A percentile compares a stretch with the other conserved stretches of the same genome.
phyloP scores from a whole-genome alignment of 2,329 filamentous ascomycete genomes.

The Ophiosphaerella herpotricha region DNA sequence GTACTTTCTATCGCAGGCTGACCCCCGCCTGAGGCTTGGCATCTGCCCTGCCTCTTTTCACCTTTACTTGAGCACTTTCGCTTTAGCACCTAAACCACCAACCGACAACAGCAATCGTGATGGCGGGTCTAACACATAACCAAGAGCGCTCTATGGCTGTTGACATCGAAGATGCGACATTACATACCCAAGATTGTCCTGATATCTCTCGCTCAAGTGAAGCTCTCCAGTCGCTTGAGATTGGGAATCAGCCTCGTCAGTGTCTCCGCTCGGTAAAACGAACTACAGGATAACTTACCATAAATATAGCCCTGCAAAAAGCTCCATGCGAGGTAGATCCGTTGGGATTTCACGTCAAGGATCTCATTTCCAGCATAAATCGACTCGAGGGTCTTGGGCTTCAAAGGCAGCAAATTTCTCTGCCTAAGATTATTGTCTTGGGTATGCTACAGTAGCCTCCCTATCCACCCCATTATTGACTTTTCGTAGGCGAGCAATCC shows the following conservation, averaged over 20 bases:
- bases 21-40: neutral
- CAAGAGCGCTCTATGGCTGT: no score
- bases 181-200: conserved; percentile 1
- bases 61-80: neutral
- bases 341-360: conserved; percentile 67
- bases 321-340: conserved; percentile 13
- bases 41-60: neutral
- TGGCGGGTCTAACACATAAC: conserved; percentile 4
- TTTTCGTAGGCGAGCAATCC: conserved; percentile 66
- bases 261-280: neutral
- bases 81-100: neutral
- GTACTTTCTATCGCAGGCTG: no score
- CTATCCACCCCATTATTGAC: neutral
- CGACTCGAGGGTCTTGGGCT: conserved; percentile 72
- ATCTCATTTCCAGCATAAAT: conserved; percentile 67
- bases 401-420: conserved; percentile 65
- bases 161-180: no score
- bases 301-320: neutral
- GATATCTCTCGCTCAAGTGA: conserved; percentile 6
- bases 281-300: neutral
- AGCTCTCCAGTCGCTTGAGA: conserved; percentile 1
- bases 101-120: neutral
- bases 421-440: conserved; percentile 81
- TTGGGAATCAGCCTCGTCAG: conserved; percentile 10
- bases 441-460: conserved; percentile 50